Base-by-base conservation (phyloP, 495 filamentous ascomycete species). In the Podospora pseudopauciseta region DNA sequence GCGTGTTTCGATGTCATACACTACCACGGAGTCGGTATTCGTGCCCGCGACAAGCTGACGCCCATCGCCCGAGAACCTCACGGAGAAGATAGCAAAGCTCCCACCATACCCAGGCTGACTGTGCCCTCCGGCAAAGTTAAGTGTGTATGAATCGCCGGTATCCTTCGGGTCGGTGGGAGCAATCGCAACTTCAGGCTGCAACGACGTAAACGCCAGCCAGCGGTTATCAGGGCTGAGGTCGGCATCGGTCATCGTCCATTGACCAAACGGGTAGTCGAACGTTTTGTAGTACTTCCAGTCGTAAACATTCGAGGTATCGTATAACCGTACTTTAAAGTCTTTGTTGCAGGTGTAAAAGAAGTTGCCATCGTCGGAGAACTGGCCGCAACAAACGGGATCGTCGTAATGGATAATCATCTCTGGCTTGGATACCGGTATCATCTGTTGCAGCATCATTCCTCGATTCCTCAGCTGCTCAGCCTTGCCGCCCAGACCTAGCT, bases 171-270 rank as follows among this genome's bases (percentile, higher is more conserved):
- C 92, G 11, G 95, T 99, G 7, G 91, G 84, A 2, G 95, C 92
- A 39, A 98, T 79, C 76, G 90, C 96, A 0, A 97, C 92, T 16
- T 89, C 86, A 74, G 86, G 90, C 62, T 89, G 84, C 67, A 97
- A 93, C 18, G 92, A 96, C 53, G 89, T 91, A 73, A 96, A 97
- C 16, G 92, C 96, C 9, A 99, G 82, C 76, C 91, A 93, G 65
- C 86, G 88, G 74, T 97, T 97, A 79, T 99, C 94, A 1, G 94
- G 95, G 68, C 92, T 96, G 27, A 99, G 79, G 5, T 89, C 89
- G 30, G 95, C 94, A 80, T 99, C 95, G 13, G 94, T 99, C 71
- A 99, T 90, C 2, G 94, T 98, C 95, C 95, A 99, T 69, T 90
- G 88, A 3, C 93, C 95, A 65, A 87, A 90, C 3, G 92, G 91